These are phyloP conservation scores for Moesziomyces antarcticus DNA, from an alignment of 1,284 basidiomycete genomes.

Conservation along the genomic window DNA sequence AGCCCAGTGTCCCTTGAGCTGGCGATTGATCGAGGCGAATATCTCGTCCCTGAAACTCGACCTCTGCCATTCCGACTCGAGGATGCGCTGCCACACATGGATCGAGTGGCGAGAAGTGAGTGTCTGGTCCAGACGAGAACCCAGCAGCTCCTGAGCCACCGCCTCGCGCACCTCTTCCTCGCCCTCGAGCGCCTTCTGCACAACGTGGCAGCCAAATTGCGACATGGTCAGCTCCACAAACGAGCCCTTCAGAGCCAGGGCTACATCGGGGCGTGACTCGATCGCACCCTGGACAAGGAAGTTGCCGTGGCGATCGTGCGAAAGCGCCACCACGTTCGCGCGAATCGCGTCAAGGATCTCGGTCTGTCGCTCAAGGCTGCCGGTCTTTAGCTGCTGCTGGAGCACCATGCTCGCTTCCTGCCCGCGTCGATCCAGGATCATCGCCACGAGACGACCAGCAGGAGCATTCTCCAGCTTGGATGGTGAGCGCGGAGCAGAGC, in stretches of 20 bases:
- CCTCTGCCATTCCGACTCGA: constrained; percentile 52
- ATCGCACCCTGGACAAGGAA: constrained; percentile 60
- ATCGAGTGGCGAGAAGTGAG: constrained; percentile 58
- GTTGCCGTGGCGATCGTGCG: constrained; percentile 60
- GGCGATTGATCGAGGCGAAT: constrained; percentile 52
- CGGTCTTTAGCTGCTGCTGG: constrained; percentile 61
- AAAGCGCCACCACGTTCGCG: constrained; percentile 35
- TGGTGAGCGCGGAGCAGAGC: constrained; percentile 1
- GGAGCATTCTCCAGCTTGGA: constrained; percentile 23
- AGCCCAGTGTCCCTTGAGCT: constrained; percentile 56
- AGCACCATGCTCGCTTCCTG: constrained; percentile 57
- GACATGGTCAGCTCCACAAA: constrained; percentile 56
- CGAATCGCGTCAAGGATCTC: constrained; percentile 49
- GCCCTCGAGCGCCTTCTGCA: constrained; percentile 55
- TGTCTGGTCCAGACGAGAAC: constrained; percentile 44
- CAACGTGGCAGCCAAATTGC: constrained; percentile 62
- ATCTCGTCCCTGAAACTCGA: constrained; percentile 36
- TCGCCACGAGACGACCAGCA: constrained; percentile 26
- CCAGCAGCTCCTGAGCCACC: constrained; percentile 58
- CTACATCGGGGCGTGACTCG: constrained; percentile 30
- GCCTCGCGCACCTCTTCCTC: constrained; percentile 26
- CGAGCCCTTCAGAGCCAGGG: constrained; percentile 42
- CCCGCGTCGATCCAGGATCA: constrained; percentile 40
- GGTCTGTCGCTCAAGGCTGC: constrained; percentile 16
- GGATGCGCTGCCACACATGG: constrained; percentile 62